These are phyloP conservation scores for Cicer cuneatum DNA, from an alignment of 306 rosid species.

Conservation along the genomic window DNA sequence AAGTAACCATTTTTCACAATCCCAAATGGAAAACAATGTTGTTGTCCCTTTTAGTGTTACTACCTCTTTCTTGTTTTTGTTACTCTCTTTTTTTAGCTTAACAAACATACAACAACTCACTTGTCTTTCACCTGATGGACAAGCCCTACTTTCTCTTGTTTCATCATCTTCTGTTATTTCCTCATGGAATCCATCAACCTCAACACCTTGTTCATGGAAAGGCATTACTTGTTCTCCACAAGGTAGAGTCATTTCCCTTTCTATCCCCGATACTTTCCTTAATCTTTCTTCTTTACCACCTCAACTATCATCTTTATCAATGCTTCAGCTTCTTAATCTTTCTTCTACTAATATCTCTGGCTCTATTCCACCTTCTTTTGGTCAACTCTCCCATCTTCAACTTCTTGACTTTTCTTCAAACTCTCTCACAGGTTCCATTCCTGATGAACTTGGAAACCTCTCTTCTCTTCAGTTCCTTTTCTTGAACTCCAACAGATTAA, in stretches of 20 bases:
- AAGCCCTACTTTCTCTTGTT: conserved; percentile 81
- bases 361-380: conserved; percentile 75
- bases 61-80: conserved; percentile 48
- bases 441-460: conserved; percentile 71
- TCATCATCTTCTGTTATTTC: conserved; percentile 71
- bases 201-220: conserved; percentile 91
- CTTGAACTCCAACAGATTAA: conserved; percentile 75
- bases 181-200: conserved; percentile 82
- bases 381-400: conserved; percentile 72
- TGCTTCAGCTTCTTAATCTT: conserved; percentile 89
- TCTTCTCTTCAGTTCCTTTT: conserved; percentile 76
- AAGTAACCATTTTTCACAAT: conserved; percentile 39
- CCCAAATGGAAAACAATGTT: conserved; percentile 52
- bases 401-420: conserved; percentile 91
- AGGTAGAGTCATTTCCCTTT: conserved; percentile 79
- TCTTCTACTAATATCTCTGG: conserved; percentile 91
- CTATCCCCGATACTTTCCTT: conserved; percentile 77
- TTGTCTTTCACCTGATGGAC: conserved; percentile 83
- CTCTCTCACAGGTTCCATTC: conserved; percentile 76
- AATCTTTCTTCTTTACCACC: conserved; percentile 78
- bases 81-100: conserved; percentile 47
- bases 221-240: conserved; percentile 91
- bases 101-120: conserved; percentile 48
- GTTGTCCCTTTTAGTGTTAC: conserved; percentile 33
- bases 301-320: conserved; percentile 76